These are phyloP conservation scores for Raffaelea deltoideospora DNA, from an alignment of 2,329 filamentous ascomycete species.

Conservation along the genomic window DNA sequence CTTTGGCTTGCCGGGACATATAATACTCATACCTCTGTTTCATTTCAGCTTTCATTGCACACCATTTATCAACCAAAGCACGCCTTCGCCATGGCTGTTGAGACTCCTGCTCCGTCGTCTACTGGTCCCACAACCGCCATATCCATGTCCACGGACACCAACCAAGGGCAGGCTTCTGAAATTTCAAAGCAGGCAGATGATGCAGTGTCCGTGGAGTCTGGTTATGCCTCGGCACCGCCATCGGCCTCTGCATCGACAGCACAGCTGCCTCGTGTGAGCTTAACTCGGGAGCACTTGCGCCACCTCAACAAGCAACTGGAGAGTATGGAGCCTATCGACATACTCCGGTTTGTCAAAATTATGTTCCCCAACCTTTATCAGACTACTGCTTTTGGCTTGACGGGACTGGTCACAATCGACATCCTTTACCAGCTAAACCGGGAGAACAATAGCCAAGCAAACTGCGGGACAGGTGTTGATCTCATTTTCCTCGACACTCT, in stretches of 20 bases:
- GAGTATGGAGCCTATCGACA: constrained; percentile 75
- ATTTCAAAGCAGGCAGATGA: constrained; percentile 22
- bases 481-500: constrained; percentile 74
- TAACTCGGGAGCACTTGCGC: constrained; percentile 76
- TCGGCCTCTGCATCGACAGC: constrained; percentile 39
- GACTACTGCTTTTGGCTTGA: constrained; percentile 70
- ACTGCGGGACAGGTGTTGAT: constrained; percentile 30
- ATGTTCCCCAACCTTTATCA: constrained; percentile 83
- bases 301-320: constrained; percentile 85
- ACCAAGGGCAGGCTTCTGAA: no score
- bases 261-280: constrained; percentile 62
- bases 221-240: constrained; percentile 53
- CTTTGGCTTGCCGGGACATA: no score
- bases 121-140: neutral
- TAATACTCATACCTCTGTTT: neutral
- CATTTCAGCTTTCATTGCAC: neutral
- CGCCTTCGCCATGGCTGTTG: constrained; percentile 1
- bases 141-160: no score
- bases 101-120: neutral
- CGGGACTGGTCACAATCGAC: constrained; percentile 69
- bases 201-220: constrained; percentile 51
- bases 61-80: neutral
- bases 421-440: constrained; percentile 65
- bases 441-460: constrained; percentile 31
- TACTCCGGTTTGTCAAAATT: constrained; percentile 82